Evolutionary conservation across 768 basidiomycete genomes (phyloP).

Genomic region (Saitozyma sp.): DNA sequence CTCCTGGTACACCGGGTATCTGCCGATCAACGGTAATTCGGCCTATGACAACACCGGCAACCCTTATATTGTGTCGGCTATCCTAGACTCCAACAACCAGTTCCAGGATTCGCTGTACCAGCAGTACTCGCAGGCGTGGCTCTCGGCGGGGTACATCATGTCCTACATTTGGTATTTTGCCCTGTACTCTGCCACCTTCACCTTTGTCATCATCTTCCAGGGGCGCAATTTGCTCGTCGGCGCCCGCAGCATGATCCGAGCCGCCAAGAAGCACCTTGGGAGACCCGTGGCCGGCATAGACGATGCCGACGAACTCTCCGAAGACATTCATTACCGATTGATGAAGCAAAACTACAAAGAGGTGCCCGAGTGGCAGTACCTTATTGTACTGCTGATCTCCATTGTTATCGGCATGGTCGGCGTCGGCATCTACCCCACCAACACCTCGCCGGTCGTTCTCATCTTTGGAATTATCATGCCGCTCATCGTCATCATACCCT

Average conservation of each 20-base stretch:
- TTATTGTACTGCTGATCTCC: slow-evolving; percentile 56
- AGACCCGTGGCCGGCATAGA: slow-evolving; percentile 2
- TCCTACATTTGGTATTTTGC: slow-evolving; percentile 56
- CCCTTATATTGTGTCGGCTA: slow-evolving; percentile 57
- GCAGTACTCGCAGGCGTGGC: slow-evolving; percentile 56
- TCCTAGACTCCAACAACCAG: slow-evolving; percentile 54
- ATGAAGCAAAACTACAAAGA: slow-evolving; percentile 26
- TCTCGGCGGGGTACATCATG: slow-evolving; percentile 56
- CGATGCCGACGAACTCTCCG: slow-evolving; percentile 15
- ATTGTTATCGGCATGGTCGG: slow-evolving; percentile 58
- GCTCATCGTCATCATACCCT: slow-evolving; percentile 59
- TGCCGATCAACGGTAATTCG: slow-evolving; percentile 47
- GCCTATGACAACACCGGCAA: slow-evolving; percentile 56
- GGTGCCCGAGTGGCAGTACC: slow-evolving; percentile 65
- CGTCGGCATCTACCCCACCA: slow-evolving; percentile 45
- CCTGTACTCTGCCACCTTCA: slow-evolving; percentile 40
- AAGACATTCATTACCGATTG: slow-evolving; percentile 31
- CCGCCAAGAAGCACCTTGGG: background rate
- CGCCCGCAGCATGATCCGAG: slow-evolving; percentile 16
- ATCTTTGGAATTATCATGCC: slow-evolving; percentile 41
- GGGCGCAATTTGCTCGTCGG: slow-evolving; percentile 18
- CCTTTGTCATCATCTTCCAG: slow-evolving; percentile 30
- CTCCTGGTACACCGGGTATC: slow-evolving; percentile 44
- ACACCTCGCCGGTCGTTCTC: slow-evolving; percentile 26
- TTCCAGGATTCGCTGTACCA: slow-evolving; percentile 58